Evolutionary conservation across 345 rosid genomes (phyloP).

Genomic region (Dovyalis caffra): DNA sequence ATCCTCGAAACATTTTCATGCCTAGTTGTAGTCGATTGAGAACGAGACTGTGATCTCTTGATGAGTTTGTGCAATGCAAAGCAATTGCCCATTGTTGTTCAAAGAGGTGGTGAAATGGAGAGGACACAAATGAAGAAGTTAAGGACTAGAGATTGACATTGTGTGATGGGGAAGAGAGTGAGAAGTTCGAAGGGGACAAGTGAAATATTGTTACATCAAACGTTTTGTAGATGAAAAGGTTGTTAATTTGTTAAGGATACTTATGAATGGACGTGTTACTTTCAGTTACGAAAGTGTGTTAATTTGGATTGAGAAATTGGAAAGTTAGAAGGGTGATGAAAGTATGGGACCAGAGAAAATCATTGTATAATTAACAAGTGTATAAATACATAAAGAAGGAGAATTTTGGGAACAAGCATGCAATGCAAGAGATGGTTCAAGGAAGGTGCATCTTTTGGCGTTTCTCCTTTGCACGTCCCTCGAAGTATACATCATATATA

Average conservation of each 20-base stretch:
- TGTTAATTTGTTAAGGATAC: not conserved
- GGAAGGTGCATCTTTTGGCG: not conserved
- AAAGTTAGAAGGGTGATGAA: not conserved
- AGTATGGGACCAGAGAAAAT: not conserved
- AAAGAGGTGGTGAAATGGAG: not conserved
- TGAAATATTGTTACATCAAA: not conserved
- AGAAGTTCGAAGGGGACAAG: not conserved
- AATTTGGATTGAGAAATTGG: not conserved
- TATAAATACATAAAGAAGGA: not conserved
- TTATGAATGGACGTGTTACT: not conserved
- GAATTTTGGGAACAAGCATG: not conserved
- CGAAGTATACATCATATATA: not conserved
- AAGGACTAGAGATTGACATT: not conserved
- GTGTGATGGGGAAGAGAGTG: not conserved
- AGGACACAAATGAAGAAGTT: not conserved
- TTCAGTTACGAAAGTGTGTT: not conserved
- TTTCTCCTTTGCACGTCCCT: not conserved
- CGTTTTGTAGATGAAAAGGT: not conserved
- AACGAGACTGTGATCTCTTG: not conserved
- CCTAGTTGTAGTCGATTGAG: not conserved
- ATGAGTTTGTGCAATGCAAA: not conserved
- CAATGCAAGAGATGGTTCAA: not conserved
- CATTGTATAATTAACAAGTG: not conserved
- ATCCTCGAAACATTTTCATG: not conserved
- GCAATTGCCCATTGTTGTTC: conserved; percentile 10